Evolutionary conservation across 192 early-diverging fungal genomes (phyloP), one percentile per base, ranked within the genome.

Genomic region (Coemansia sp.): DNA sequence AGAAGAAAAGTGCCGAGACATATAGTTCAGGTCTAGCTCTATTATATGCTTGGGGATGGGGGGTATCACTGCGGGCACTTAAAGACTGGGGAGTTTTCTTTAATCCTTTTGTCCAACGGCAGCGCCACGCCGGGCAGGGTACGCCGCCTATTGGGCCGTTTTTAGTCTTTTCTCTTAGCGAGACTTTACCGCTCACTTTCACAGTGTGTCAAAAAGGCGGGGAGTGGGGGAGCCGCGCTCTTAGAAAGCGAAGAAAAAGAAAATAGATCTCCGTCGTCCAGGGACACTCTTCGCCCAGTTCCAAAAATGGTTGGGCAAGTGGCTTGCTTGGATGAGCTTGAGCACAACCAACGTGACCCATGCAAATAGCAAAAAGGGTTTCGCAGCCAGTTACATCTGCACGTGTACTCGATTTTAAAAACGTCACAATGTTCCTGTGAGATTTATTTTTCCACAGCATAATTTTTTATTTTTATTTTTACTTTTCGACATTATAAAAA

Each of bases 81-180:
- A 22, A 22, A 51, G 49, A 51, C 49, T 51, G 49, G n/a, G n/a
- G n/a, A 20, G n/a, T 51, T 51, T 60, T 24, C 57, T 60, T 60
- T 57, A 60, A 24, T 60, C 34, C 24, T 34, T 34, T 13, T 36
- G 57, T 31, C 57, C 57, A 60, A 33, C 31, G 16, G 36, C 57
- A 33, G n/a, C 57, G 57, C 57, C 57, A 60, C 16, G 57, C 57
- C 16, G 16, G 31, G 6, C 57, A 15, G 33, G 15, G 3, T 18
- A 60, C 31, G 57, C 57, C 57, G 57, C 31, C 24, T 60, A 60
- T 60, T 60, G 57, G 57, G 31, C 57, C 31, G 31, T 18, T n/a
- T 16, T 16, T 33, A 55, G 49, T n/a, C n/a, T 51, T 9, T 51
- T 51, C 46, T 51, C 15, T 13, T 34, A 16, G 31, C 57, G 31